phyloP scores from a whole-genome alignment of 192 early-diverging fungal genomes.

The Phlyctochytrium planicorne region DNA sequence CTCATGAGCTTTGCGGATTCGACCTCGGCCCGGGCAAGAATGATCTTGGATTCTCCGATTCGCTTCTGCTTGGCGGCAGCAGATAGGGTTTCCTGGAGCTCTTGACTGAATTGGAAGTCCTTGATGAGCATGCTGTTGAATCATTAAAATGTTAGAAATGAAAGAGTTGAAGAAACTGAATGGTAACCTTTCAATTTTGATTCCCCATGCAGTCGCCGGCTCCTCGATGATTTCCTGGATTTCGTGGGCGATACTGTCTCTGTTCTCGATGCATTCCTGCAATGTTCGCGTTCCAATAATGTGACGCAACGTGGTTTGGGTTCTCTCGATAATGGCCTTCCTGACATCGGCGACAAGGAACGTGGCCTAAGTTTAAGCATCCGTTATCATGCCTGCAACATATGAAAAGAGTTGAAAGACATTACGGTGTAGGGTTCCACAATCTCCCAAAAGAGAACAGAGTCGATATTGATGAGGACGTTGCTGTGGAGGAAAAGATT shows the following conservation, averaged over 20 bases:
- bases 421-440: slow-evolving; percentile 22
- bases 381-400: too few relatives aligned
- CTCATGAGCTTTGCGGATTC: slow-evolving; percentile 89
- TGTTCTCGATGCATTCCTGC: slow-evolving; percentile 88
- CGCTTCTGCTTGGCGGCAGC: slow-evolving; percentile 87
- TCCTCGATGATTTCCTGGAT: slow-evolving; percentile 81
- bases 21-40: slow-evolving; percentile 76
- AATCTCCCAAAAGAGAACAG: slow-evolving; percentile 82
- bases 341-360: slow-evolving; percentile 82
- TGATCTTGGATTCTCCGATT: slow-evolving; percentile 89
- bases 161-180: too few relatives aligned
- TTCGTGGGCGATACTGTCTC: slow-evolving; percentile 80
- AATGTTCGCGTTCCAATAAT: slow-evolving; percentile 78
- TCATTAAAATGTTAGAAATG: too few relatives aligned
- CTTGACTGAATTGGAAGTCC: slow-evolving; percentile 71
- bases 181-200: slow-evolving; percentile 58
- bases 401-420: too few relatives aligned
- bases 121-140: slow-evolving; percentile 88
- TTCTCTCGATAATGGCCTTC: slow-evolving; percentile 80
- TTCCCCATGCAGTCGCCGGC: slow-evolving; percentile 72
- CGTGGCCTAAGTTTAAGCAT: too few relatives aligned
- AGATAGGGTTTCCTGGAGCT: slow-evolving; percentile 79
- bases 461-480: slow-evolving; percentile 79
- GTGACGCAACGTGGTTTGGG: slow-evolving; percentile 86
- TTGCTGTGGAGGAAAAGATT: too few relatives aligned